phyloP scores from a whole-genome alignment of 768 basidiomycete species.

The Lactarius psammicola region DNA sequence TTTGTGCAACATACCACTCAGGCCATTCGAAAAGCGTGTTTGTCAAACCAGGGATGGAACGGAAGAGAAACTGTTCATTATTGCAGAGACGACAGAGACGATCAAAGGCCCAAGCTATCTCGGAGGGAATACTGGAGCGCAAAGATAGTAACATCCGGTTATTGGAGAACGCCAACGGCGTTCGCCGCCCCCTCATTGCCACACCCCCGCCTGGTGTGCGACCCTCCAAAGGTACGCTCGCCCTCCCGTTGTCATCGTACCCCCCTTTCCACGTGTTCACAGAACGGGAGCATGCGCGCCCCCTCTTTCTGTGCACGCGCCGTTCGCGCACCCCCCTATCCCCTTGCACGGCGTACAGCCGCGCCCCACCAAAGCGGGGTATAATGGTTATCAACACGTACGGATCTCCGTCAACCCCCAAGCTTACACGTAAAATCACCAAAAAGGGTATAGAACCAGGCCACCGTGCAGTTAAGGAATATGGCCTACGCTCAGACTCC shows the following conservation, averaged over 20 bases:
- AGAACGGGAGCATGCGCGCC: too few relatives aligned
- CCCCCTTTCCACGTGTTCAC: too few relatives aligned
- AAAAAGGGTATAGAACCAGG: conserved; percentile 68
- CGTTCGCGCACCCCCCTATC: too few relatives aligned
- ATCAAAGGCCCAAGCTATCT: conserved; percentile 88
- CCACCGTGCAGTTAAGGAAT: conserved; percentile 86
- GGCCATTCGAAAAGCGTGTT: conserved; percentile 89
- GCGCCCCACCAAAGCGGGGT: conserved; percentile 66
- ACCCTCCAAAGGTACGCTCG: too few relatives aligned
- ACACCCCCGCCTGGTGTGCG: too few relatives aligned
- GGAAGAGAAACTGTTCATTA: conserved; percentile 75
- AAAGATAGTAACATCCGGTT: conserved; percentile 93
- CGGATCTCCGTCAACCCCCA: conserved; percentile 3
- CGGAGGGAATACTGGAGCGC: conserved; percentile 75
- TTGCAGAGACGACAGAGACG: conserved; percentile 77
- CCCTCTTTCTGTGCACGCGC: too few relatives aligned
- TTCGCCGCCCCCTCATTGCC: too few relatives aligned
- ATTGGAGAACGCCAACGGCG: conserved; percentile 57
- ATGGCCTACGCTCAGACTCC: conserved; percentile 81
- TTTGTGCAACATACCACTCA: conserved; percentile 65
- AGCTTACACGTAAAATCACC: not conserved
- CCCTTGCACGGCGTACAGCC: conserved; percentile 60
- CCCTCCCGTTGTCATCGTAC: too few relatives aligned
- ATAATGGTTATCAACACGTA: conserved; percentile 78
- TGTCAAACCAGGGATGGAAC: conserved; percentile 70